Conservation (phyloP, 2,329 filamentous ascomycete genomes). For the Canariomyces notabilis region DNA sequence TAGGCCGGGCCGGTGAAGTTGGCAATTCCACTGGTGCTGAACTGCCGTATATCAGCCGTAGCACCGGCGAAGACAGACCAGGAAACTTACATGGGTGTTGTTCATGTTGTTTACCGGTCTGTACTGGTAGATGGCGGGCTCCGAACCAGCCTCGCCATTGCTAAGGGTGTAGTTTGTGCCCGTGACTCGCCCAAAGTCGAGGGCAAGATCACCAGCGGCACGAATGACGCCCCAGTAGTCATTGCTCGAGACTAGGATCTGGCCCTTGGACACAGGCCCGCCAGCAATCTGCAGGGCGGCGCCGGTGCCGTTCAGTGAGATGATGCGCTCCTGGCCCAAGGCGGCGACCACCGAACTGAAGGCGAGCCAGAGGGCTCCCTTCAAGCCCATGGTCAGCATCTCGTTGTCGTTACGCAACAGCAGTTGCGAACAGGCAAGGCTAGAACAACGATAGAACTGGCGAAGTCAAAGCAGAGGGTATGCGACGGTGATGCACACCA, state of each 20-base stretch:
- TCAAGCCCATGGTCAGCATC: slow-evolving; percentile 21
- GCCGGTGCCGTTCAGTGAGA: slow-evolving; percentile 34
- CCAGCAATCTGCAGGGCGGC: slow-evolving; percentile 34
- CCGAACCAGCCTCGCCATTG: slow-evolving; percentile 38
- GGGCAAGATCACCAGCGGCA: slow-evolving; percentile 60
- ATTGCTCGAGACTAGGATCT: slow-evolving; percentile 51
- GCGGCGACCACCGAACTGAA: slow-evolving; percentile 21
- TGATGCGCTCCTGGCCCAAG: slow-evolving; percentile 44
- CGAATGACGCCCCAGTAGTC: slow-evolving; percentile 66
- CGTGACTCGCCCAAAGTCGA: slow-evolving; percentile 67
- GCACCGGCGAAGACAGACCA: neutral
- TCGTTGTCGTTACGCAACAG: slow-evolving; percentile 5
- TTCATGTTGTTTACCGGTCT: slow-evolving; percentile 41
- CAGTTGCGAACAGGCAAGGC: neutral
- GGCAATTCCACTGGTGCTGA: slow-evolving; percentile 37
- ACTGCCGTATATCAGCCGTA: slow-evolving; percentile 29
- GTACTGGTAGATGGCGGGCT: slow-evolving; percentile 39
- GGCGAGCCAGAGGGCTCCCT: slow-evolving; percentile 23
- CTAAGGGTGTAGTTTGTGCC: slow-evolving; percentile 58
- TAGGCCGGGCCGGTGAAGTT: slow-evolving; percentile 43
- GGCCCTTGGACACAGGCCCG: slow-evolving; percentile 34
- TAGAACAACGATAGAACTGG: neutral
- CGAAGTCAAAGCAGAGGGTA: neutral
- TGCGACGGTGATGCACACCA: slow-evolving; percentile 1
- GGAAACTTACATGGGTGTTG: slow-evolving; percentile 40